Evolutionary conservation across 1,284 basidiomycete genomes (phyloP).

Genomic region (Puccinia sorghi): DNA sequence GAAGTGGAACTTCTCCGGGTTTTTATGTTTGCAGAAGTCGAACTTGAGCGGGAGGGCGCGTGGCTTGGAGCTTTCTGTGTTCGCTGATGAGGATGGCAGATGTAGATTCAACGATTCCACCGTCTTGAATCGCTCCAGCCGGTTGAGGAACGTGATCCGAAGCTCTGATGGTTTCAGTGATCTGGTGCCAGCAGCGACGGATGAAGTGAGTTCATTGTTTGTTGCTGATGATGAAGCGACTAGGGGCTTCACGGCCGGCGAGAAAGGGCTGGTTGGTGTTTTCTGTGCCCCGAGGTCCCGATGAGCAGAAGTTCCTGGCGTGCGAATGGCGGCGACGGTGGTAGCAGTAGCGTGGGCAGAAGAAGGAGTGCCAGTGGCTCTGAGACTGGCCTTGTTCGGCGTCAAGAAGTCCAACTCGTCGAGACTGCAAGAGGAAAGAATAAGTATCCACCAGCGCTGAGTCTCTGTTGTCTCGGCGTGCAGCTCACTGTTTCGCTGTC

Average conservation of each 20-base stretch:
- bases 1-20: constrained; percentile 57
- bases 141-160: constrained; percentile 27
- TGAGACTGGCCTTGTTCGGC: neutral
- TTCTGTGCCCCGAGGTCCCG: neutral
- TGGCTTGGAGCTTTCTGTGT: neutral
- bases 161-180: constrained; percentile 24
- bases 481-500: constrained; percentile 9
- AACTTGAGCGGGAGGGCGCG: constrained; percentile 7
- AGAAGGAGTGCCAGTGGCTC: constrained; percentile 1
- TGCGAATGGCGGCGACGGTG: no score
- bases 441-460: neutral
- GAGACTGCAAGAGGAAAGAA: neutral
- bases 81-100: constrained; percentile 12
- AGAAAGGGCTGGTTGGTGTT: constrained; percentile 3
- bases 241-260: neutral
- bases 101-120: constrained; percentile 27
- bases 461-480: neutral
- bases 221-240: neutral
- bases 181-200: neutral
- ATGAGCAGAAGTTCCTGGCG: neutral
- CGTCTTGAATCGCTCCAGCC: constrained; percentile 39
- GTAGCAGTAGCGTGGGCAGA: neutral
- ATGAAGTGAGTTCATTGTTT: constrained; percentile 9
- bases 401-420: constrained; percentile 28
- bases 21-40: neutral